Conservation (phyloP, 202 grass and related monocot genomes). For the Musa balbisiana region DNA sequence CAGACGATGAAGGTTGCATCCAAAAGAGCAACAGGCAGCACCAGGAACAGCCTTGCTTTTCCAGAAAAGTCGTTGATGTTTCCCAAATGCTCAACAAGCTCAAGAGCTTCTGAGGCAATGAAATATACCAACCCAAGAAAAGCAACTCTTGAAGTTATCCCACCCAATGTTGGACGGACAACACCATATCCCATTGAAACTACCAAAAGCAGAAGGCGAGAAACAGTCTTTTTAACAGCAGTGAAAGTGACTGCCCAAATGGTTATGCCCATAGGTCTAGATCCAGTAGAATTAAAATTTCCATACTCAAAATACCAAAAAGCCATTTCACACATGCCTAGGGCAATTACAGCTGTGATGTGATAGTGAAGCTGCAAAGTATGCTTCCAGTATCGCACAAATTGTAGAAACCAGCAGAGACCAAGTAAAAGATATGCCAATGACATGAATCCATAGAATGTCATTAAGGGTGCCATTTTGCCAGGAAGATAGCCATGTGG, state of each 20-base stretch:
- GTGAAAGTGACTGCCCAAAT: slow-evolving; percentile 98
- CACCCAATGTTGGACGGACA: slow-evolving; percentile 70
- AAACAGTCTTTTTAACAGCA: slow-evolving; percentile 94
- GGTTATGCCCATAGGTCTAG: slow-evolving; percentile 87
- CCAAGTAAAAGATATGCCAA: slow-evolving; percentile 92
- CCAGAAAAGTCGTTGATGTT: slow-evolving; percentile 97
- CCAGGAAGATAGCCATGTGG: slow-evolving; percentile 97
- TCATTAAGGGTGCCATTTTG: slow-evolving; percentile 96
- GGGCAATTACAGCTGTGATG: slow-evolving; percentile 91
- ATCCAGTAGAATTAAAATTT: slow-evolving; percentile 91
- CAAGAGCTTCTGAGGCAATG: slow-evolving; percentile 72
- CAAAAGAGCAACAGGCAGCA: slow-evolving; percentile 87
- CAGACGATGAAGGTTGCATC: slow-evolving; percentile 98
- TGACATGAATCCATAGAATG: slow-evolving; percentile 93
- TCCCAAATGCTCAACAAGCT: slow-evolving; percentile 93
- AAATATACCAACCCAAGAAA: slow-evolving; percentile 86
- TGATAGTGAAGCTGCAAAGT: slow-evolving; percentile 95
- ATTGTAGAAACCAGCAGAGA: slow-evolving; percentile 90
- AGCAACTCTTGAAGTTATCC: slow-evolving; percentile 71
- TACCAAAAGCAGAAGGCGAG: slow-evolving; percentile 81
- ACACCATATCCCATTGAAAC: slow-evolving; percentile 96
- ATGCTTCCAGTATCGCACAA: slow-evolving; percentile 77
- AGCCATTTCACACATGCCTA: slow-evolving; percentile 99
- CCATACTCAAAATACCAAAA: slow-evolving; percentile 98
- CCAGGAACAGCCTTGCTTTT: slow-evolving; percentile 87